phyloP scores from a whole-genome alignment of 306 rosid species.

The Vicia villosa region DNA sequence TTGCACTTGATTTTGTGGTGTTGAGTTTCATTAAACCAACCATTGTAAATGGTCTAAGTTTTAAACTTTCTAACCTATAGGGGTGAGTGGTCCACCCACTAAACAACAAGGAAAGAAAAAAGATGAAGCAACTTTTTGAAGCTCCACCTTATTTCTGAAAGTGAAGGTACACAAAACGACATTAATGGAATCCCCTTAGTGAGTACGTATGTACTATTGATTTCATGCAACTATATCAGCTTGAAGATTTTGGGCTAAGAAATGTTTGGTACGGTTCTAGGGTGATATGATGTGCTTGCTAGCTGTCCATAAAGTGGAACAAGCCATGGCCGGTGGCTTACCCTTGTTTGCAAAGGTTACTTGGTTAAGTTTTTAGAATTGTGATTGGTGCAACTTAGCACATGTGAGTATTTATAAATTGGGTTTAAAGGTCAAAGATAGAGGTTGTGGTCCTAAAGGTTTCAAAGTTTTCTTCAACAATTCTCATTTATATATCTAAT shows the following conservation, averaged over 20 bases:
- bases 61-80: slow-evolving; percentile 13
- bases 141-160: slow-evolving; percentile 28
- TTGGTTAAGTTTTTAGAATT: slow-evolving; percentile 18
- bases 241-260: slow-evolving; percentile 23
- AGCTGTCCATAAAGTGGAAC: slow-evolving; percentile 21
- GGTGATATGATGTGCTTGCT: slow-evolving; percentile 24
- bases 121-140: slow-evolving; percentile 16
- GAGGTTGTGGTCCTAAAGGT: too few species aligned
- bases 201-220: slow-evolving; percentile 8
- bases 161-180: slow-evolving; percentile 33
- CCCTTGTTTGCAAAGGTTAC: slow-evolving; percentile 26
- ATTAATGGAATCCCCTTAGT: slow-evolving; percentile 12
- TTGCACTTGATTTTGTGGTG: too few species aligned
- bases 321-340: slow-evolving; percentile 33
- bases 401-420: too few species aligned
- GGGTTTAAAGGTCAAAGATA: too few species aligned
- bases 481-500: too few species aligned
- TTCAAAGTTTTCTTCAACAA: too few species aligned
- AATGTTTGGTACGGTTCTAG: slow-evolving; percentile 35
- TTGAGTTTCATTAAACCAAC: too few species aligned
- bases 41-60: too few species aligned
- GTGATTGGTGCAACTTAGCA: too few species aligned
- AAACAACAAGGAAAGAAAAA: not conserved
- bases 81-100: slow-evolving; percentile 49
- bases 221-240: slow-evolving; percentile 25